Percentiles rank a stretch among this genome's conserved stretches.
phyloP scores from a whole-genome alignment of 164 flowering plant species.

The Vitis cinerea region DNA sequence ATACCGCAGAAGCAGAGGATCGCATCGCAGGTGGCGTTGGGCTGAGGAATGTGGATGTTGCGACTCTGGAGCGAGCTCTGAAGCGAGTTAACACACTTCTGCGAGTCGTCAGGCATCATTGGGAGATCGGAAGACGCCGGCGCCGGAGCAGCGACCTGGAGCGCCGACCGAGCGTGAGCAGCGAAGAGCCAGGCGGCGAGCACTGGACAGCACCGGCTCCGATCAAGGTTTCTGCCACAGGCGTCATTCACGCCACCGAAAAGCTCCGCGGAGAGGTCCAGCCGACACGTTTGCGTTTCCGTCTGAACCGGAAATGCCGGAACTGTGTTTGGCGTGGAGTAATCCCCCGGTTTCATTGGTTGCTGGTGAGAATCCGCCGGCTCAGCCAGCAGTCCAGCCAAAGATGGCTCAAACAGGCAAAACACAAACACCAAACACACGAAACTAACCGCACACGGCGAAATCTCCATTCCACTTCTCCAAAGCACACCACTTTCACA shows the following conservation, averaged over 20 bases:
- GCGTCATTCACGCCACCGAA: slow-evolving; percentile 94
- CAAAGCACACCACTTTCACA: too few species aligned
- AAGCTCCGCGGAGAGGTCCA: slow-evolving; percentile 91
- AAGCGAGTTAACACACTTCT: slow-evolving; percentile 86
- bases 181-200: slow-evolving; percentile 99
- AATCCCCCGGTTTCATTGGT: slow-evolving; percentile 52
- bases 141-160: slow-evolving; percentile 49
- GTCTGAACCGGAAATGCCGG: slow-evolving; percentile 88
- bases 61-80: slow-evolving; percentile 66
- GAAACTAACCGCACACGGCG: not conserved
- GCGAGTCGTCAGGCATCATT: slow-evolving; percentile 97
- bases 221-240: slow-evolving; percentile 76
- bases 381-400: slow-evolving; percentile 38
- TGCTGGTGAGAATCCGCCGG: slow-evolving; percentile 44
- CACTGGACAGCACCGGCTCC: slow-evolving; percentile 98
- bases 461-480: not conserved
- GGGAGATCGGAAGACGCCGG: slow-evolving; percentile 47
- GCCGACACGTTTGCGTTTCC: slow-evolving; percentile 57
- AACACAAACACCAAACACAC: slow-evolving; percentile 1
- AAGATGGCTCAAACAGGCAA: slow-evolving; percentile 6
- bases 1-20: slow-evolving; percentile 96
- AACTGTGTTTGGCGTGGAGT: slow-evolving; percentile 57
- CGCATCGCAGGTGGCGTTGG: slow-evolving; percentile 84
- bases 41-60: slow-evolving; percentile 72
- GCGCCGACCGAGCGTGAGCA: slow-evolving; percentile 86